phyloP scores from a whole-genome alignment of 2,329 filamentous ascomycete genomes.

The Venturia aucupariae region DNA sequence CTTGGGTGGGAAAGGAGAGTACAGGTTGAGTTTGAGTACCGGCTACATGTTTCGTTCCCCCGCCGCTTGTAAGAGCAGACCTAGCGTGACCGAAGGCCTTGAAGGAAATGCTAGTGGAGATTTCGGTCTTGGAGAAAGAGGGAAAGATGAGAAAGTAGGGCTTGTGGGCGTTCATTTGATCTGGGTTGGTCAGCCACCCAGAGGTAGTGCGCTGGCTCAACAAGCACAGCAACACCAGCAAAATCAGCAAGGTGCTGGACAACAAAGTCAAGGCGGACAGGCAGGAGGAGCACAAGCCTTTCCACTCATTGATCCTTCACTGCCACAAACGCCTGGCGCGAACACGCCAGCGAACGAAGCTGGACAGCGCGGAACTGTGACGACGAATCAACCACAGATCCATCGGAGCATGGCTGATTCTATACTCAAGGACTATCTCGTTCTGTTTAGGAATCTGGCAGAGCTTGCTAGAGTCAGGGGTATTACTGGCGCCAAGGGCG shows the following conservation, averaged over 20 bases:
- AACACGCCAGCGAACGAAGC: background rate
- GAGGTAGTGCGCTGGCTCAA: slow-evolving; percentile 11
- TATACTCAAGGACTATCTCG: slow-evolving; percentile 60
- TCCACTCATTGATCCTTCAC: background rate
- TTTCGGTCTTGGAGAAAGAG: background rate
- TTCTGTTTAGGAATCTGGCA: slow-evolving; percentile 58
- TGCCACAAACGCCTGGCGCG: background rate
- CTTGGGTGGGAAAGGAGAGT: slow-evolving; percentile 7
- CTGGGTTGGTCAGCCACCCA: slow-evolving; percentile 32
- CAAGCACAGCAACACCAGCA: background rate
- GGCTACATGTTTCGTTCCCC: background rate
- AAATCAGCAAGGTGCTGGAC: background rate
- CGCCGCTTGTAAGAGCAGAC: background rate
- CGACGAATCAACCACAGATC: background rate
- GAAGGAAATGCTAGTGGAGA: background rate
- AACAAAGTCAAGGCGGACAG: background rate
- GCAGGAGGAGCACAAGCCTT: background rate
- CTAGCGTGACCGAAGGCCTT: background rate
- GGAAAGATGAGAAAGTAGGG: slow-evolving; percentile 15
- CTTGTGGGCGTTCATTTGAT: slow-evolving; percentile 35
- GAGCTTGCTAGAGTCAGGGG: slow-evolving; percentile 58
- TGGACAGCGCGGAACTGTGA: background rate
- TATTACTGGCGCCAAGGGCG: slow-evolving; percentile 48
- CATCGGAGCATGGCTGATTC: slow-evolving; percentile 39
- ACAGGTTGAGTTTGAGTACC: slow-evolving; percentile 8